Conservation (phyloP, 805 yeast genomes). For the Saccharomycopsis olivae region DNA sequence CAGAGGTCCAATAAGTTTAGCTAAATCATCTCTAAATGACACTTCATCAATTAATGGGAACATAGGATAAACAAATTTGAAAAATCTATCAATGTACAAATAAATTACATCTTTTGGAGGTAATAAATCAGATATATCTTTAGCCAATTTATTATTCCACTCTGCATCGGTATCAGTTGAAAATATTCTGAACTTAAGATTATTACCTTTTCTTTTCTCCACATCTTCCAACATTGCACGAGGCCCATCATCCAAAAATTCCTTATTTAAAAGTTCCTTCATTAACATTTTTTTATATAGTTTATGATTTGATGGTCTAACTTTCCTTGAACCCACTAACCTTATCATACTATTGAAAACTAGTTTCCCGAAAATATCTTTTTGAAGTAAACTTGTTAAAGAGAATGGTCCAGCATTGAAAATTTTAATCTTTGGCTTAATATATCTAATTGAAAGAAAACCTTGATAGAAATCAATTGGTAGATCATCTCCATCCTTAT, state of each 20-base stretch:
- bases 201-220: too few species aligned
- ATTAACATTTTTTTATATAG: not conserved
- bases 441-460: conserved; percentile 9
- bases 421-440: conserved; percentile 7
- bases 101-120: conserved; percentile 36
- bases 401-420: conserved; percentile 14
- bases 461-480: conserved; percentile 11
- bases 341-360: conserved; percentile 9
- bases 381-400: conserved; percentile 4
- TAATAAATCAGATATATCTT: conserved; percentile 25
- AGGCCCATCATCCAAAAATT: not conserved
- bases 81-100: conserved; percentile 34
- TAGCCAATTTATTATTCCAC: too few species aligned
- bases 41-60: conserved; percentile 35
- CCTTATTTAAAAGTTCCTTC: not conserved
- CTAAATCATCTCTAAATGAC: conserved; percentile 24
- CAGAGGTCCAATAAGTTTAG: conserved; percentile 21
- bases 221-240: not conserved
- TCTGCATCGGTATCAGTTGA: not conserved
- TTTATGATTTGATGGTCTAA: too few species aligned
- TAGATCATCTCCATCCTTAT: not conserved
- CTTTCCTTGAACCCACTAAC: not conserved
- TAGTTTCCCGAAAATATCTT: conserved; percentile 14
- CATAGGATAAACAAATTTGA: conserved; percentile 35
- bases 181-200: too few species aligned